Conservation (phyloP, 2,329 filamentous ascomycete species). For the Arthrinium phaeospermum region DNA sequence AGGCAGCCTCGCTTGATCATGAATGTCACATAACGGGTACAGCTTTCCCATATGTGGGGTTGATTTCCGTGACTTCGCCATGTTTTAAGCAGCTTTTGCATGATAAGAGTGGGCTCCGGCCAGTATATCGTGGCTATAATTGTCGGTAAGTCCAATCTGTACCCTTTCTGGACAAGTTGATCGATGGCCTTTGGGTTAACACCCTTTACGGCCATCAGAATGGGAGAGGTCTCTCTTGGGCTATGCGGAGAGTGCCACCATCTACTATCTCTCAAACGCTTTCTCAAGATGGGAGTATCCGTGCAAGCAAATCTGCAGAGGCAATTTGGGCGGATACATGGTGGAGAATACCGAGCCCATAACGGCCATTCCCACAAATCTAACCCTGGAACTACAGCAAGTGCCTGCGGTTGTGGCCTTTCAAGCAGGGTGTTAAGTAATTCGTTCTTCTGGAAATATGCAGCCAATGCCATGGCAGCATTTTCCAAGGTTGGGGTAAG, state of each 20-base stretch:
- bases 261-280: background rate
- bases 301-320: background rate
- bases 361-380: too few relatives aligned
- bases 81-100: background rate
- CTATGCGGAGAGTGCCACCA: background rate
- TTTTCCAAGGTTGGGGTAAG: background rate
- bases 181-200: background rate
- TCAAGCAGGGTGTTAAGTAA: background rate
- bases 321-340: background rate
- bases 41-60: background rate
- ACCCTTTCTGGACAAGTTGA: background rate
- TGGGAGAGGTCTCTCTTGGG: background rate
- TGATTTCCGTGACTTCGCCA: too few relatives aligned
- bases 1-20: background rate
- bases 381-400: background rate
- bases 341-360: too few relatives aligned
- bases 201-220: background rate
- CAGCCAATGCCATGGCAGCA: background rate
- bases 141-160: background rate
- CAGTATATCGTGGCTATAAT: background rate
- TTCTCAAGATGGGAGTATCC: background rate
- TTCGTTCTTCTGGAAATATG: background rate
- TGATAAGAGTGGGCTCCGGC: background rate
- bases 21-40: background rate
- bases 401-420: background rate